phyloP scores from a whole-genome alignment of 345 rosid genomes.

The Erysimum cheiranthoides region DNA sequence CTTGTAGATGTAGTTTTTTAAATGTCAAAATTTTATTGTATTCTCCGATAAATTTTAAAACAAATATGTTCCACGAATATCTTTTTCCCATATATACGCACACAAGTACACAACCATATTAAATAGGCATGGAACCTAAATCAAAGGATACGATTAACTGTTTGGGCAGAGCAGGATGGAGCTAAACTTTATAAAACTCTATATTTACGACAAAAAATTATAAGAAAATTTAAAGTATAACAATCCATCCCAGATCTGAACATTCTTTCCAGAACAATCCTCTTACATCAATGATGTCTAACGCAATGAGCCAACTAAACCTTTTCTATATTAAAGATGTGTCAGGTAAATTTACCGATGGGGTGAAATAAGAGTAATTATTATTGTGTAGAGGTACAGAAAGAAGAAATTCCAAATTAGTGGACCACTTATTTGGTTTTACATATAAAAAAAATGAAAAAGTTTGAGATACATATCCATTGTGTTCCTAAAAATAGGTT shows the following conservation, averaged over 20 bases:
- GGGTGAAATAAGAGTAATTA: slow-evolving; percentile 18
- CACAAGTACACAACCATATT: neutral
- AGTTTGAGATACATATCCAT: neutral
- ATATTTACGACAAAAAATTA: neutral
- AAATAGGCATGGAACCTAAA: slow-evolving; percentile 1
- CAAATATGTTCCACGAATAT: neutral
- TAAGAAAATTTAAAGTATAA: neutral
- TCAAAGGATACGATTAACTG: slow-evolving; percentile 5
- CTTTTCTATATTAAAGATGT: neutral
- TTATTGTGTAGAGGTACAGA: neutral
- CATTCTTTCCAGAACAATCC: slow-evolving; percentile 20
- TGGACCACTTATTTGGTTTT: slow-evolving; percentile 2
- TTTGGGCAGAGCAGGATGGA: slow-evolving; percentile 1
- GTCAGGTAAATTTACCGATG: neutral
- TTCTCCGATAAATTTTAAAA: neutral
- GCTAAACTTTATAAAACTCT: neutral
- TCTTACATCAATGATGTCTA: slow-evolving; percentile 20
- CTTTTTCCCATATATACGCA: neutral
- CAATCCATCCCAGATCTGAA: slow-evolving; percentile 19
- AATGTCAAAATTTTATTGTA: slow-evolving; percentile 12
- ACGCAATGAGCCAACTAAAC: slow-evolving; percentile 2
- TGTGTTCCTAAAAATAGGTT: slow-evolving; percentile 1
- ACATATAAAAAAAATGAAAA: neutral
- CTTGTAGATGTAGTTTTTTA: neutral
- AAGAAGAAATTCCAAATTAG: neutral